Evolutionary conservation across 495 filamentous ascomycete genomes (phyloP), one percentile per base, ranked within the genome.

Genomic region (Rostrohypoxylon terebratum): DNA sequence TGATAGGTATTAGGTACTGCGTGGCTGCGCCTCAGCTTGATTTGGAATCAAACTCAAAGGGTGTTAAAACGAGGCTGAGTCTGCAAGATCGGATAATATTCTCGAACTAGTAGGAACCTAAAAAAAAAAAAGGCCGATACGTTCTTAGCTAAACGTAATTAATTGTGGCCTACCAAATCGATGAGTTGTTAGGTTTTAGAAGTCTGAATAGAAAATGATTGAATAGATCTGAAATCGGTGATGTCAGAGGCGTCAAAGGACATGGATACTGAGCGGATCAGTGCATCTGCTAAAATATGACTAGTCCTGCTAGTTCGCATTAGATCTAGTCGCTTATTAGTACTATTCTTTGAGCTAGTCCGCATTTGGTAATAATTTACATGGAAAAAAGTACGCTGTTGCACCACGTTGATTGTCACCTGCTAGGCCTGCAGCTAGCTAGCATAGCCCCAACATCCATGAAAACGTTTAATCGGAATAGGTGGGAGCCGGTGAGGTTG

Each of bases 1-100:
- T 31, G 23, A 31, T 14, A 2, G n/a, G n/a, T n/a, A n/a, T n/a
- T n/a, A n/a, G n/a, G n/a, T n/a, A n/a, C n/a, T n/a, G n/a, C n/a
- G n/a, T n/a, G 47, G 11, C 48, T 21, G 47, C 28, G 21, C 47
- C 11, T 13, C 20, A 48, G 5, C 4, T 25, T 23, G 11, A 31
- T 53, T 53, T 53, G 48, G 48, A 53, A 53, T 53, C 16, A 14
- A 53, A 25, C 14, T 51, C 13, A n/a, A 31, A n/a, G 21, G 28
- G 28, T 5, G 28, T 28, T 28, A 28, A 28, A 53, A 38, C n/a
- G 33, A 57, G 53, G 53, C 53, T 57, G 53, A 57, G 53, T 21
- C 5, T 33, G 20, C 14, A 42, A 3, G 14, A 18, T 40, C 20
- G 3, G 23, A 25, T n/a, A 25, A 31, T 53, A n/a, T 53, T n/a